Base-by-base conservation (phyloP, 164 flowering plant genomes). In the Vitis riparia region DNA sequence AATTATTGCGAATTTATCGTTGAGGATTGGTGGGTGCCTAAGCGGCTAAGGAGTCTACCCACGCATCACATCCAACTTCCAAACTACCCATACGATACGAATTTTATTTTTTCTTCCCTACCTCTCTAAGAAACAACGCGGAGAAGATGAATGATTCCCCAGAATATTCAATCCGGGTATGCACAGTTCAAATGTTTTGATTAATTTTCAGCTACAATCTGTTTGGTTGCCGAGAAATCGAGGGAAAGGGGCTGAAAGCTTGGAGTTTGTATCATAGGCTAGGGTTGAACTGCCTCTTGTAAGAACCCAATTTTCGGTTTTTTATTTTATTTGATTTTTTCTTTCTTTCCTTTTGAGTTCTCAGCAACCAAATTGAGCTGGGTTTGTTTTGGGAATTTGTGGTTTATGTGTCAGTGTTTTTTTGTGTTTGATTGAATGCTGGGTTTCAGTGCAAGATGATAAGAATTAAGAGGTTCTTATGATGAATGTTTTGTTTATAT, bases 331-430 rank as follows among this genome's bases (percentile, higher is more conserved):
- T 37, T 37, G 44, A 37, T 37, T 37, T 37, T 37, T 2, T 59
- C 7, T 59, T 17, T 3, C 32, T 13, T 59, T 59, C 63, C 5
- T 29, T 29, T 59, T 3, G 8, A 5, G 29, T 59, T 32, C 63
- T 59, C 47, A 59, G 63, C 48, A 59, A 29, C 63, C n/a, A 59
- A 62, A 62, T 50, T 12, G 65, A 47, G 2, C 65, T 14, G 65
- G 19, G 65, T 44, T 62, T 14, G 8, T 44, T 16, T 16, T n/a
- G 27, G 27, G 27, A 23, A 23, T 23, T 23, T 23, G 27, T 23
- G 2, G 27, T 23, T 23, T 1, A 23, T 23, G 27, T 23, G 27
- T 23, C 27, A 23, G 0, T 23, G 27, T 52, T 10, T 59, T 37
- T 68, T 10, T 48, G 62, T 64, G 11, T 67, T 44, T 16, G 16